Evolutionary conservation across 1,284 basidiomycete genomes (phyloP), one percentile per base, ranked within the genome.

Genomic region (Papiliotrema fonsecae): DNA sequence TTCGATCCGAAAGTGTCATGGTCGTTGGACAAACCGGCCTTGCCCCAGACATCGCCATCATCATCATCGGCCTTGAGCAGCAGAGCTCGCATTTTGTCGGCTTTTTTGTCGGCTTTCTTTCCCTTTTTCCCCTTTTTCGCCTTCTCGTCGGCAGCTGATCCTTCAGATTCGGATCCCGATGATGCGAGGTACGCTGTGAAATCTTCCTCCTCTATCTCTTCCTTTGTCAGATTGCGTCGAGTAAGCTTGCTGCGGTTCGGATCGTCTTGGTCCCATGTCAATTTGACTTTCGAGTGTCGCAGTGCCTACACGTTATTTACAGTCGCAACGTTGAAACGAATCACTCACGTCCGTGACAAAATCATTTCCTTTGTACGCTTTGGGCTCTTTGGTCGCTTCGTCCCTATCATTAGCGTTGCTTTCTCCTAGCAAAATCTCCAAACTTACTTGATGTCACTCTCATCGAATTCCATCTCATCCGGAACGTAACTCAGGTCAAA

Each of bases 211-310:
- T 93, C 89, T 30, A 96, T 85, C 67, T 94, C 88, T 63, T 87
- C 84, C 47, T 82, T 81, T 0, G 86, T 83, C 45, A 96, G 76
- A 13, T 79, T 75, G 36, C 89, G 82, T 44, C 92, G 82, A 10
- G 89, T 90, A 40, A 96, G 64, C 50, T 84, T 83, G 52, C 78
- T 80, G 18, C 96, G 85, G 66, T 94, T 87, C 2, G 89, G 85
- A 63, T 98, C 94, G 71, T 98, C 96, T 56, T 93, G 89, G 65
- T 98, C 96, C 96, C 96, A 99, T 9, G 94, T 97, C 24, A 98
- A 79, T 65, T 89, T 94, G 58, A 98, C 94, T 76, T 91, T 93
- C 13, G 96, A 98, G 70, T 98, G 93, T 7, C 96, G 86, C n/a
- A 99, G 81, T 6, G 93, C 93, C 88, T 94, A 57, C 2, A 39